Conservation (phyloP, 2,329 filamentous ascomycete species). For the Dendrostoma leiphaemia region DNA sequence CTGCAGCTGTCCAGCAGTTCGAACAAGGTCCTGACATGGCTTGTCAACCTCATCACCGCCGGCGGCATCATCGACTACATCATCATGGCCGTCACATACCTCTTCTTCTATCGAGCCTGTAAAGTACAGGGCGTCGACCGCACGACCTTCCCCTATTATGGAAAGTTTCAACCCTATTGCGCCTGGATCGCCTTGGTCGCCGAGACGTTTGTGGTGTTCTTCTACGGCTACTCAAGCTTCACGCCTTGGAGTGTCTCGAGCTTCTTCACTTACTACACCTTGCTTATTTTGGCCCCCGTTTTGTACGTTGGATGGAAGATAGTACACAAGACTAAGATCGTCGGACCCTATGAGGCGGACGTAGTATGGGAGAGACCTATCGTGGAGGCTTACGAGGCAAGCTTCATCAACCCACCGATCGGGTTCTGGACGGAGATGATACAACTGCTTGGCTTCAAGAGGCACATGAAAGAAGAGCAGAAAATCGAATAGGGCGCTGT, state of each 20-base stretch:
- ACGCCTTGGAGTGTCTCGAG: slow-evolving; percentile 26
- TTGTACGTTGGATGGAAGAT: slow-evolving; percentile 64
- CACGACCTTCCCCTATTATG: slow-evolving; percentile 53
- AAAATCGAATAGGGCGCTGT: background rate
- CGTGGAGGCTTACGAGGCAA: slow-evolving; percentile 46
- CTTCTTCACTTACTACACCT: slow-evolving; percentile 50
- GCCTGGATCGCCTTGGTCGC: slow-evolving; percentile 44
- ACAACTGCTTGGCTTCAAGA: slow-evolving; percentile 14
- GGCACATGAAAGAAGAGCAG: slow-evolving; percentile 14
- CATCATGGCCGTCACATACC: slow-evolving; percentile 30
- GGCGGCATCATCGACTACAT: slow-evolving; percentile 63
- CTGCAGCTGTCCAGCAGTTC: slow-evolving; percentile 15
- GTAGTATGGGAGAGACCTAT: slow-evolving; percentile 59
- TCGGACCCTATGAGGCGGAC: slow-evolving; percentile 54
- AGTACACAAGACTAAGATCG: slow-evolving; percentile 55
- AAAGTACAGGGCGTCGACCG: slow-evolving; percentile 32
- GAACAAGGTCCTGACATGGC: slow-evolving; percentile 37
- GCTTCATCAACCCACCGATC: slow-evolving; percentile 8
- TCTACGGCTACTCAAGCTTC: slow-evolving; percentile 52
- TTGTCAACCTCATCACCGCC: slow-evolving; percentile 56
- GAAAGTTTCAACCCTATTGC: slow-evolving; percentile 58
- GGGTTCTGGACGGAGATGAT: slow-evolving; percentile 18
- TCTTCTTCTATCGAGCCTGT: slow-evolving; percentile 19
- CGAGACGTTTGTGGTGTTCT: slow-evolving; percentile 42
- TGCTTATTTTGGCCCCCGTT: slow-evolving; percentile 52